Evolutionary conservation across 1,139 yeast genomes (phyloP).

Genomic region (Magnusiomyces tetraspermus): DNA sequence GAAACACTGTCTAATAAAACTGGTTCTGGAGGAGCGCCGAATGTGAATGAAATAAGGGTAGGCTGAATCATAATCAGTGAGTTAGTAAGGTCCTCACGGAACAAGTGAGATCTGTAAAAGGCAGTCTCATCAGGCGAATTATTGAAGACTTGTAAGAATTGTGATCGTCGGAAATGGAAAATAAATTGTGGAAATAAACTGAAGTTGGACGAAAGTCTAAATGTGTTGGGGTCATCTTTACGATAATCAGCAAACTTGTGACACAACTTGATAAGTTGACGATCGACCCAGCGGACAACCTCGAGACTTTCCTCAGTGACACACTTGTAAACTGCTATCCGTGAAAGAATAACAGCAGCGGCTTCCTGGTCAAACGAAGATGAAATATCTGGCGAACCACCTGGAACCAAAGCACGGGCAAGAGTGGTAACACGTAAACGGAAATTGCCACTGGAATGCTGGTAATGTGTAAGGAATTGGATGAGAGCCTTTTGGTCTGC

Average conservation of each 20-base stretch:
- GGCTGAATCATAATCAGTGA: constrained; percentile 72
- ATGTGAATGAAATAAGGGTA: constrained; percentile 54
- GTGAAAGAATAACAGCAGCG: constrained; percentile 52
- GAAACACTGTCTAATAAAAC: constrained; percentile 64
- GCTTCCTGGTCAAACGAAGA: constrained; percentile 59
- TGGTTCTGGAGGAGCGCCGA: constrained; percentile 45
- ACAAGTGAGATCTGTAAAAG: constrained; percentile 56
- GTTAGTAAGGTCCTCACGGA: constrained; percentile 59
- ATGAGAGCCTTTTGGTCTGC: constrained; percentile 34
- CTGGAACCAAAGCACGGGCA: constrained; percentile 24
- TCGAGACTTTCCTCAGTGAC: constrained; percentile 48
- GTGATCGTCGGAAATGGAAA: constrained; percentile 63
- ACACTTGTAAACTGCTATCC: constrained; percentile 43
- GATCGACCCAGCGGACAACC: constrained; percentile 69
- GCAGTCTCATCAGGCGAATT: constrained; percentile 76
- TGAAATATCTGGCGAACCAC: constrained; percentile 24
- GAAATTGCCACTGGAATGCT: constrained; percentile 40
- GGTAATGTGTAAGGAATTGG: constrained; percentile 65
- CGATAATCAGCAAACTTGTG: constrained; percentile 68
- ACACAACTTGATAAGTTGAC: constrained; percentile 63
- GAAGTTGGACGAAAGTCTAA: constrained; percentile 59
- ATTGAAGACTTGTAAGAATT: constrained; percentile 60
- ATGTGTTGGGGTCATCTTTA: constrained; percentile 57
- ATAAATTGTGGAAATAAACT: constrained; percentile 68
- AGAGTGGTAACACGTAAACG: constrained; percentile 39